These are phyloP conservation scores for Podosphaera xanthii DNA, from an alignment of 2,329 filamentous ascomycete species.

Conservation along the genomic window DNA sequence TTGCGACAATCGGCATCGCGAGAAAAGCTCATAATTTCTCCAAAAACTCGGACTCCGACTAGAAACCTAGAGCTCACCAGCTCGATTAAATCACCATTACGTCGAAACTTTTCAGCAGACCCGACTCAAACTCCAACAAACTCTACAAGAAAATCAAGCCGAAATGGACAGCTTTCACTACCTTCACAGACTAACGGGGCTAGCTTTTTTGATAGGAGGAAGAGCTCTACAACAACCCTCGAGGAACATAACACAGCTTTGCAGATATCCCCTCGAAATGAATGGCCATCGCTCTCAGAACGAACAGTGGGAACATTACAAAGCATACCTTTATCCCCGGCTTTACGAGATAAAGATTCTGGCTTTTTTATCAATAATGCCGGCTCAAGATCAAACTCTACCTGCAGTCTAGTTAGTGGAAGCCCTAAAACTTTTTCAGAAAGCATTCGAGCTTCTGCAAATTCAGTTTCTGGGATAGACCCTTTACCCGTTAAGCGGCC, in stretches of 20 bases:
- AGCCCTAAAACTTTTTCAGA: conserved; percentile 10
- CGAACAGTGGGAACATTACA: conserved; percentile 70
- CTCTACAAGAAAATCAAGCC: neutral
- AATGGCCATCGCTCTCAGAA: conserved; percentile 45
- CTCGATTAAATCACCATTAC: neutral
- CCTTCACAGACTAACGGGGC: neutral
- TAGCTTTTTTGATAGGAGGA: too few species aligned
- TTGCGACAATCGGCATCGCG: conserved; percentile 11
- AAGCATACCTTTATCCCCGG: conserved; percentile 56
- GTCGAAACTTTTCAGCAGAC: neutral
- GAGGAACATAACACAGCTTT: too few species aligned
- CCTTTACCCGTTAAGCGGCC: conserved; percentile 21
- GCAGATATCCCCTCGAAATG: conserved; percentile 3
- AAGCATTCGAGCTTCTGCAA: conserved; percentile 23
- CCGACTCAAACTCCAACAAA: conserved; percentile 3
- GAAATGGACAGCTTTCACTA: neutral
- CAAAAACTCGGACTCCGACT: neutral
- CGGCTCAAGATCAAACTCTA: conserved; percentile 31
- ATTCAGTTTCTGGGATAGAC: conserved; percentile 20
- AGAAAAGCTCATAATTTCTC: conserved; percentile 4
- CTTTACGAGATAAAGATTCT: conserved; percentile 39
- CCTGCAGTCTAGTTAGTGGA: conserved; percentile 21
- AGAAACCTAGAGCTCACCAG: neutral
- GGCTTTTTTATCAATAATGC: conserved; percentile 46
- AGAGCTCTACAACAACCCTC: too few species aligned